Conservation (phyloP, 176 grass and related monocot species). For the Zoysia japonica region DNA sequence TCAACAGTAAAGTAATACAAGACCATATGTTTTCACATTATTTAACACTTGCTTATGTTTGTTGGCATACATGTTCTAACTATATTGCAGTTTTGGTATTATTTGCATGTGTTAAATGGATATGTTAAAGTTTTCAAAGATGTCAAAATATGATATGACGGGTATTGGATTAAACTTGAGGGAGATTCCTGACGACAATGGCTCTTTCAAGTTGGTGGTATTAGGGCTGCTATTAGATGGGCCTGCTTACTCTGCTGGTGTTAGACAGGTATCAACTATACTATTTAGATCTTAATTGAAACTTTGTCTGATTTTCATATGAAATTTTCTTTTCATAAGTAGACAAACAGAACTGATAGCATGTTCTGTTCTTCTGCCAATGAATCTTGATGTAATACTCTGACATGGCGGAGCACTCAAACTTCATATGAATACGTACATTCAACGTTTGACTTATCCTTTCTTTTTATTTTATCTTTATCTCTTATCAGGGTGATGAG, state of each 20-base stretch:
- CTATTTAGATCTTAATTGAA: slow-evolving; percentile 17
- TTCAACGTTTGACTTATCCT: slow-evolving; percentile 1
- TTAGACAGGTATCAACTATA: slow-evolving; percentile 68
- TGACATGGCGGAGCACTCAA: slow-evolving; percentile 1
- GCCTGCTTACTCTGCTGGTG: slow-evolving; percentile 80
- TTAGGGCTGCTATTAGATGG: slow-evolving; percentile 90
- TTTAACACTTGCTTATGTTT: slow-evolving; percentile 26
- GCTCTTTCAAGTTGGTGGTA: slow-evolving; percentile 82
- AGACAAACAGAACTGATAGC: neutral
- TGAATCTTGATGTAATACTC: slow-evolving; percentile 1
- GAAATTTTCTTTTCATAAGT: slow-evolving; percentile 9
- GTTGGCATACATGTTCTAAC: slow-evolving; percentile 41
- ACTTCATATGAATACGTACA: slow-evolving; percentile 19
- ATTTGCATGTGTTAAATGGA: slow-evolving; percentile 54
- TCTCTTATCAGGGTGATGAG: slow-evolving; percentile 80
- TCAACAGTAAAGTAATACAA: neutral
- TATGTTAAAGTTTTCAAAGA: slow-evolving; percentile 85
- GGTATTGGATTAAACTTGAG: slow-evolving; percentile 91
- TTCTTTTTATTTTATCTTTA: slow-evolving; percentile 30
- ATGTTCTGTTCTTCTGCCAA: slow-evolving; percentile 12
- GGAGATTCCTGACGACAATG: slow-evolving; percentile 66
- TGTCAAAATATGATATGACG: slow-evolving; percentile 94
- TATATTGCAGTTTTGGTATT: slow-evolving; percentile 58
- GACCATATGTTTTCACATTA: neutral
- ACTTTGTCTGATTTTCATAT: slow-evolving; percentile 16